Conservation (phyloP, 2,329 filamentous ascomycete genomes). For the Falciphora oryzae region DNA sequence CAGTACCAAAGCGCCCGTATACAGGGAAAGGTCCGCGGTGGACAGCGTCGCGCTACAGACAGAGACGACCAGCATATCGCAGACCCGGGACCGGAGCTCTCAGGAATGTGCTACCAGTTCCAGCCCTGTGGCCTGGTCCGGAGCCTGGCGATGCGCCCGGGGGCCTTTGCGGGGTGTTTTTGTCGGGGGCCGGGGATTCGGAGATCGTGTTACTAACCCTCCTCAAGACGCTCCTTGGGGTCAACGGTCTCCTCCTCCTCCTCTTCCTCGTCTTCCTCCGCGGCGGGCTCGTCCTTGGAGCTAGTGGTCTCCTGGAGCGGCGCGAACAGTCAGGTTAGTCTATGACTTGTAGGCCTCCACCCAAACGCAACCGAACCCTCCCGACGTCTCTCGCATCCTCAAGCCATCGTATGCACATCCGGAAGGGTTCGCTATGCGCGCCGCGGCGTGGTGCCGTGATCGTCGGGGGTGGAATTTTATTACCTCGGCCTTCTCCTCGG, state of each 20-base stretch:
- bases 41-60: neutral
- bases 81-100: neutral
- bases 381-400: neutral
- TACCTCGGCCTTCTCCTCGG: conserved; percentile 55
- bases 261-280: conserved; percentile 66
- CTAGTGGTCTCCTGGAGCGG: neutral
- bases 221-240: conserved; percentile 80
- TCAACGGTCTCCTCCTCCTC: conserved; percentile 79
- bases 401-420: neutral
- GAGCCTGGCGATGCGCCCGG: neutral
- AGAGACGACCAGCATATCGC: neutral
- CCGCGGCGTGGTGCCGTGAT: neutral
- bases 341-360: neutral
- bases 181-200: neutral
- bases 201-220: conserved; percentile 52
- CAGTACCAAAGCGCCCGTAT: neutral
- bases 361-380: neutral
- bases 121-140: neutral
- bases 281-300: conserved; percentile 7
- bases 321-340: conserved; percentile 6
- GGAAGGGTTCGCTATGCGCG: neutral
- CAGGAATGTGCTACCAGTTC: neutral
- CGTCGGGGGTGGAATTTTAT: conserved; percentile 16
- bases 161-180: neutral
- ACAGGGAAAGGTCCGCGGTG: neutral